phyloP scores from a whole-genome alignment of 2,329 filamentous ascomycete genomes.

The Arthrobotrys sinensis region DNA sequence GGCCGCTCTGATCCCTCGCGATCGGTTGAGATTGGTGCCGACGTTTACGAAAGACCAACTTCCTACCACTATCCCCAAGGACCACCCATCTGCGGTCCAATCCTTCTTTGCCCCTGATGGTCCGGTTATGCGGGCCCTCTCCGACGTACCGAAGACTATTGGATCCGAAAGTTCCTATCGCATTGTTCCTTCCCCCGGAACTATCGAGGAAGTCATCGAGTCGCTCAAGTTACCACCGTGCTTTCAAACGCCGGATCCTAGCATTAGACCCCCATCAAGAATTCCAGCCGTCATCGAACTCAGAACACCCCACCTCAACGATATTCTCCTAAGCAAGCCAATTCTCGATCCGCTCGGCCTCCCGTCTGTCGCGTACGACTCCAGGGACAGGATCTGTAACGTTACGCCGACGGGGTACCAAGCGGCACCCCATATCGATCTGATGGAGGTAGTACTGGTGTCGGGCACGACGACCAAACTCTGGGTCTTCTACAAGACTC shows the following conservation, averaged over 20 bases:
- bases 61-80: background rate
- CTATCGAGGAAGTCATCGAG: background rate
- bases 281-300: background rate
- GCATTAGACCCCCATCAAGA: background rate
- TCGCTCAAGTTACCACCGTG: background rate
- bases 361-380: background rate
- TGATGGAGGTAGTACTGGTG: background rate
- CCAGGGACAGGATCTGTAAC: background rate
- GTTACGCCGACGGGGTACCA: background rate
- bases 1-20: background rate
- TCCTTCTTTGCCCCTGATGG: background rate
- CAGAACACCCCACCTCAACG: background rate
- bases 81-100: background rate
- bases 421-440: background rate
- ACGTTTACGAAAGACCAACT: background rate
- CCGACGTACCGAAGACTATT: background rate
- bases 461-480: background rate
- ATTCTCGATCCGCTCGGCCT: background rate
- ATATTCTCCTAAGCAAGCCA: background rate
- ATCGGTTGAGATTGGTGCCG: background rate
- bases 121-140: background rate
- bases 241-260: background rate
- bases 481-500: background rate
- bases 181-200: background rate
- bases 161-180: background rate